A percentile compares a stretch with the other conserved stretches of the same genome.
phyloP scores from a whole-genome alignment of 2,329 filamentous ascomycete genomes.

The Zarea fungicola region DNA sequence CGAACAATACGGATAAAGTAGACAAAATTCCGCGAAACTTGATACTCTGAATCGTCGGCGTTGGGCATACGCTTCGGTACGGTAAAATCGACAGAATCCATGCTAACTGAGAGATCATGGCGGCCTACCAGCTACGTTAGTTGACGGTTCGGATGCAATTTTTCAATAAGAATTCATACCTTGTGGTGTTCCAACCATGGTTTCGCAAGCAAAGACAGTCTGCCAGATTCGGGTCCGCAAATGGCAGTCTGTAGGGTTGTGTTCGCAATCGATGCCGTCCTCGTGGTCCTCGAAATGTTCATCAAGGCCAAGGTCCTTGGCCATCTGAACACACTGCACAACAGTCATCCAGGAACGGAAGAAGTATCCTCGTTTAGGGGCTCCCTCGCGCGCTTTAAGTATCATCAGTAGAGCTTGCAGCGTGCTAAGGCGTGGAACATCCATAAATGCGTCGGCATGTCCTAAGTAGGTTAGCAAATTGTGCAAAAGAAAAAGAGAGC shows the following conservation, averaged over 20 bases:
- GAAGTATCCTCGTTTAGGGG: constrained; percentile 89
- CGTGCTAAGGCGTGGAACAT: constrained; percentile 83
- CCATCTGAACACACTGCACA: constrained; percentile 89
- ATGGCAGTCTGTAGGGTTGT: constrained; percentile 67
- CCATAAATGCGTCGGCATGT: constrained; percentile 90
- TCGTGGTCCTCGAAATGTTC: constrained; percentile 80
- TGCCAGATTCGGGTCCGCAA: constrained; percentile 89
- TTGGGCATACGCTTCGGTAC: constrained; percentile 59
- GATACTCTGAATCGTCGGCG: constrained; percentile 68
- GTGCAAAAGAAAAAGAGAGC: not conserved
- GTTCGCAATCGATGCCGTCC: constrained; percentile 64
- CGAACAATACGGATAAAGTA: constrained; percentile 74
- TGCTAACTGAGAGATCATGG: constrained; percentile 69
- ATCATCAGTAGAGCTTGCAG: constrained; percentile 85
- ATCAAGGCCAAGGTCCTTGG: constrained; percentile 81
- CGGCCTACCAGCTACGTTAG: constrained; percentile 53
- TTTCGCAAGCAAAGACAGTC: constrained; percentile 75
- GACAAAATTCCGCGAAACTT: constrained; percentile 76
- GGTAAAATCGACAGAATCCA: constrained; percentile 70
- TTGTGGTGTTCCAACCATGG: constrained; percentile 92
- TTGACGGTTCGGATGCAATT: not conserved
- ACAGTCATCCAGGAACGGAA: constrained; percentile 97
- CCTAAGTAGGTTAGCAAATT: constrained; percentile 48
- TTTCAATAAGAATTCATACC: constrained; percentile 43
- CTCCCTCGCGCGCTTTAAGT: constrained; percentile 85